Percentiles rank a stretch among this genome's conserved stretches.
phyloP scores from a whole-genome alignment of 805 yeast species.

The Kockiozyma suomiensis region DNA sequence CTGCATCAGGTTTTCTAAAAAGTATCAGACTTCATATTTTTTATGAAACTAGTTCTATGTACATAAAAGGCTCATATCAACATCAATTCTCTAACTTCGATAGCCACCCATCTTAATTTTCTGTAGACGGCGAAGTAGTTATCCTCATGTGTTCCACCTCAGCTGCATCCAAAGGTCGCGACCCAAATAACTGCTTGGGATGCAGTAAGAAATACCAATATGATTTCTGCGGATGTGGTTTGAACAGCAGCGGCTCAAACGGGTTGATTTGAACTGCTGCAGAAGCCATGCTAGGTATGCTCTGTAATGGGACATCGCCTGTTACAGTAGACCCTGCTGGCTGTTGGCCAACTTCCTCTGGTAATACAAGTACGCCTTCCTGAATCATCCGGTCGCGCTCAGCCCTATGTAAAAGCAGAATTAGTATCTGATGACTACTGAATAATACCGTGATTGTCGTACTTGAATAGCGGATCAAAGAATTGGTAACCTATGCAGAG shows the following conservation, averaged over 20 bases:
- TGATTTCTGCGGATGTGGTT: not conserved
- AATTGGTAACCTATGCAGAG: conserved; percentile 15
- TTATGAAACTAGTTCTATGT: not conserved
- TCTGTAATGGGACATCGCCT: conserved; percentile 11
- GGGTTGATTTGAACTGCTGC: conserved; percentile 11
- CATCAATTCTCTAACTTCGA: too few relatives aligned
- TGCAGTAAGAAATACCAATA: conserved; percentile 8
- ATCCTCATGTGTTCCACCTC: conserved; percentile 13
- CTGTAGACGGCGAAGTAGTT: not conserved
- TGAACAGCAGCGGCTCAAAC: conserved; percentile 7
- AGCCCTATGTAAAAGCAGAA: conserved; percentile 4
- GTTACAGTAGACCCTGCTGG: conserved; percentile 7
- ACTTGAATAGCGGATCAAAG: conserved; percentile 27
- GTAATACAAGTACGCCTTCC: conserved; percentile 18
- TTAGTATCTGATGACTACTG: not conserved
- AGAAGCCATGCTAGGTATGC: not conserved
- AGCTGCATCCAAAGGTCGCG: conserved; percentile 5
- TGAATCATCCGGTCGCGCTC: conserved; percentile 20
- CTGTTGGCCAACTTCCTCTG: conserved; percentile 14
- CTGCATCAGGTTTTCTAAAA: not conserved
- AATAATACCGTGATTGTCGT: not conserved
- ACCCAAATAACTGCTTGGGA: conserved; percentile 9
- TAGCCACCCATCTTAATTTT: not conserved
- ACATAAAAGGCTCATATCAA: too few relatives aligned
- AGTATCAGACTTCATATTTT: too few relatives aligned